Conservation (phyloP, 805 yeast genomes). For the Suhomyces emberorum region DNA sequence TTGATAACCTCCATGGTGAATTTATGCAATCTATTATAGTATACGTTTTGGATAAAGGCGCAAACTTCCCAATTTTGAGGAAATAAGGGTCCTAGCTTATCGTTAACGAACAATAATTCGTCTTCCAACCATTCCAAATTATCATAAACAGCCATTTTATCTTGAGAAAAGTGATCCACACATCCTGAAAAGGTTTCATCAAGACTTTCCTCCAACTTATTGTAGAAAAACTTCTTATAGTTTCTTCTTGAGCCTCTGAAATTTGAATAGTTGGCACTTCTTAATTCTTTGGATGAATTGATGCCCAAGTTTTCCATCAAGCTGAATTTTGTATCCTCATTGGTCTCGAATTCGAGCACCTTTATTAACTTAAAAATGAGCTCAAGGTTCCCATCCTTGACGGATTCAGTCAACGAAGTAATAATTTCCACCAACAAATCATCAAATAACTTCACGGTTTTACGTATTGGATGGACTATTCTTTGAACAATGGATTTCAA, state of each 20-base stretch:
- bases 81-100: slow-evolving; percentile 54
- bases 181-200: slow-evolving; percentile 66
- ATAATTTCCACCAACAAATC: slow-evolving; percentile 61
- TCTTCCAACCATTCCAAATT: slow-evolving; percentile 81
- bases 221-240: slow-evolving; percentile 59
- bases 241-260: slow-evolving; percentile 46
- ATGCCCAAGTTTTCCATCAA: slow-evolving; percentile 32
- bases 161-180: slow-evolving; percentile 47
- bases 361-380: slow-evolving; percentile 71
- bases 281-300: slow-evolving; percentile 12
- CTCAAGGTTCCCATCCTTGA: slow-evolving; percentile 64
- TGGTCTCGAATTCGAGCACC: slow-evolving; percentile 75
- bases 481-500: slow-evolving; percentile 61
- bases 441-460: slow-evolving; percentile 58
- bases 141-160: slow-evolving; percentile 58
- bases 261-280: slow-evolving; percentile 24
- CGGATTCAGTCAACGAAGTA: slow-evolving; percentile 65
- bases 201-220: slow-evolving; percentile 57
- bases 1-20: slow-evolving; percentile 63
- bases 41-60: slow-evolving; percentile 56
- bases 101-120: slow-evolving; percentile 66
- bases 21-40: slow-evolving; percentile 62
- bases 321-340: slow-evolving; percentile 60
- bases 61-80: slow-evolving; percentile 77
- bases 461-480: slow-evolving; percentile 46